phyloP scores from a whole-genome alignment of 768 basidiomycete species.

The Aureoboletus auriporus region DNA sequence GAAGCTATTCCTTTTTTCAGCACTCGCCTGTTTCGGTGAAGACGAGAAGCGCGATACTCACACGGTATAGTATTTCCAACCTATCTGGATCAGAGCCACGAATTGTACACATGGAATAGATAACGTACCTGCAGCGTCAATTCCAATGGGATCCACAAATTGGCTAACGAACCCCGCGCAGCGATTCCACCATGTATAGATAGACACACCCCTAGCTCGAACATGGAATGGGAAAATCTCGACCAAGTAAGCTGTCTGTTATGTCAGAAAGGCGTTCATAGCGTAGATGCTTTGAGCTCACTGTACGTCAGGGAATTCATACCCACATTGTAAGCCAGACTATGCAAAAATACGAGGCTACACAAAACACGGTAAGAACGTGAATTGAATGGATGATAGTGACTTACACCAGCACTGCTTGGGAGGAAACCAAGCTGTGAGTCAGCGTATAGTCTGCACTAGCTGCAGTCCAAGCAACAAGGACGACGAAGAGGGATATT shows the following conservation, averaged over 20 bases:
- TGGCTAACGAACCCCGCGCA: no score
- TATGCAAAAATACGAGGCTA: slow-evolving; percentile 6
- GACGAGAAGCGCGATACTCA: not conserved
- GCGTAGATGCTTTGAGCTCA: not conserved
- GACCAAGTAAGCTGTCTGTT: slow-evolving; percentile 28
- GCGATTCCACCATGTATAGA: no score
- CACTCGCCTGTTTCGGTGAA: not conserved
- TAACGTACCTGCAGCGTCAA: slow-evolving; percentile 13
- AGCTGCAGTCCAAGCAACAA: not conserved
- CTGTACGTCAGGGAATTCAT: not conserved
- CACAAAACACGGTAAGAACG: not conserved
- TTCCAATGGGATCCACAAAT: no score
- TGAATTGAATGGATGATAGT: no score
- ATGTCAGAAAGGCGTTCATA: not conserved
- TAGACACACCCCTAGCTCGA: no score
- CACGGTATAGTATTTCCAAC: slow-evolving; percentile 10
- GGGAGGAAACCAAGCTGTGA: not conserved
- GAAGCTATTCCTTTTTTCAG: not conserved
- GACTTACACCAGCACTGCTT: not conserved
- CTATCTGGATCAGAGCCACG: not conserved
- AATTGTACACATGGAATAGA: slow-evolving; percentile 15
- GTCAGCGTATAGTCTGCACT: slow-evolving; percentile 2
- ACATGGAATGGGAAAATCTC: no score
- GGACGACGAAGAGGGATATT: slow-evolving; percentile 3
- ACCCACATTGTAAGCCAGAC: slow-evolving; percentile 1